These are phyloP conservation scores for Colletotrichum salicis DNA, from an alignment of 2,329 filamentous ascomycete genomes.

Conservation along the genomic window DNA sequence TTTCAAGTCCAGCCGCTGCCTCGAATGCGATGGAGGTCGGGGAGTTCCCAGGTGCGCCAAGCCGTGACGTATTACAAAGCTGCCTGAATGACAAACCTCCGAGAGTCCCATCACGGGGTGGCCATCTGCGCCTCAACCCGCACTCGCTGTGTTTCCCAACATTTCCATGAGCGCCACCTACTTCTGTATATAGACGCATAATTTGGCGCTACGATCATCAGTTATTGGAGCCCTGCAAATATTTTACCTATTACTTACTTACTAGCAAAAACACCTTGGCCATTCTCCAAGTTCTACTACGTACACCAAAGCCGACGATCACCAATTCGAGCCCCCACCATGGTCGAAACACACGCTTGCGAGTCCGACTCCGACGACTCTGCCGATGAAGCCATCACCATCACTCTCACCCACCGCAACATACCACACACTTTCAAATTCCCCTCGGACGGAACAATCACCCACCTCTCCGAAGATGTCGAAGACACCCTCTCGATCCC, in stretches of 20 bases:
- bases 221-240: neutral
- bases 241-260: neutral
- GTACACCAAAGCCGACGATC: neutral
- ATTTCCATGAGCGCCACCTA: constrained; percentile 12
- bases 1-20: constrained; percentile 1
- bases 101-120: constrained; percentile 36
- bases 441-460: constrained; percentile 57
- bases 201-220: neutral
- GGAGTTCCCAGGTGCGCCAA: neutral
- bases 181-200: constrained; percentile 14
- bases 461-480: constrained; percentile 70
- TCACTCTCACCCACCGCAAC: constrained; percentile 60
- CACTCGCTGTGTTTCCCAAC: constrained; percentile 17
- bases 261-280: constrained; percentile 37
- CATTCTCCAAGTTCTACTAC: too few relatives aligned
- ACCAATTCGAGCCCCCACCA: neutral
- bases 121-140: constrained; percentile 27
- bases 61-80: constrained; percentile 56
- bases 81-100: constrained; percentile 42
- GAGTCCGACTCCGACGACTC: constrained; percentile 28
- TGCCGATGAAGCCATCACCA: constrained; percentile 47
- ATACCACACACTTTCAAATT: constrained; percentile 56
- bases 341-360: constrained; percentile 34
- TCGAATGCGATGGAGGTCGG: constrained; percentile 9
- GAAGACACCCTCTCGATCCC: constrained; percentile 68